Base-by-base conservation (phyloP, 495 filamentous ascomycete species). In the Aspergillus panamensis region DNA sequence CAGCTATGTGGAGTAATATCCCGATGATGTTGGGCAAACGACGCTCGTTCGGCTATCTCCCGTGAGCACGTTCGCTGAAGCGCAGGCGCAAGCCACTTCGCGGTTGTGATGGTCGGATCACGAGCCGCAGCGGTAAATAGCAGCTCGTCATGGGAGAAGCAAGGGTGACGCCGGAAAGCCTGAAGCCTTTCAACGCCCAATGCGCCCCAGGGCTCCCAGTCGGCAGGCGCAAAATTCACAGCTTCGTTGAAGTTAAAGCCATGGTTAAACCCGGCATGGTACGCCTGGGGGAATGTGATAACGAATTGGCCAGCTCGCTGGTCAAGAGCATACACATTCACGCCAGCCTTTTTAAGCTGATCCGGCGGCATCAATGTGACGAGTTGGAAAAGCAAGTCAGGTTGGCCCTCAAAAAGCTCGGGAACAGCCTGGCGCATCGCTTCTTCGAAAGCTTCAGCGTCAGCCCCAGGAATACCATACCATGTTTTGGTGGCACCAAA, bases 161-260 rank as follows among this genome's bases (percentile, higher is more conserved):
- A 96, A 0, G 94, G 92, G 61, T 96, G 91, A 39, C 91, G 83
- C 57, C 94, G 85, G 72, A 96, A 98, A 19, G 83, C 83, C 64
- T 94, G 89, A 29, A 97, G 80, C 51, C 93, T 82, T 62, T 92
- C 84, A 5, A 97, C 92, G 17, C 93, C 92, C 40, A 83, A 78
- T 58, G 93, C 88, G 6, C 94, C 94, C 74, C 84, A 94, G 0
- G 91, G 92, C 67, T 97, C 94, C 94, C 94, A 99, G 67, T 97
- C 94, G n/a, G 75, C 77, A 10, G 94, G 94, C 3, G 94, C 95
- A 71, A 99, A 97, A 68, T 99, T 99, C 57, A 99, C 94, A 2
- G 94, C 94, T 68, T 99, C 94, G 58, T 99, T 99, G 76, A 97
- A 96, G 67, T 99, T 99, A 80, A 99, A 98, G 8, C 88, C 94